Evolutionary conservation across 1,284 basidiomycete genomes (phyloP).

Genomic region (Boletellus sp.): DNA sequence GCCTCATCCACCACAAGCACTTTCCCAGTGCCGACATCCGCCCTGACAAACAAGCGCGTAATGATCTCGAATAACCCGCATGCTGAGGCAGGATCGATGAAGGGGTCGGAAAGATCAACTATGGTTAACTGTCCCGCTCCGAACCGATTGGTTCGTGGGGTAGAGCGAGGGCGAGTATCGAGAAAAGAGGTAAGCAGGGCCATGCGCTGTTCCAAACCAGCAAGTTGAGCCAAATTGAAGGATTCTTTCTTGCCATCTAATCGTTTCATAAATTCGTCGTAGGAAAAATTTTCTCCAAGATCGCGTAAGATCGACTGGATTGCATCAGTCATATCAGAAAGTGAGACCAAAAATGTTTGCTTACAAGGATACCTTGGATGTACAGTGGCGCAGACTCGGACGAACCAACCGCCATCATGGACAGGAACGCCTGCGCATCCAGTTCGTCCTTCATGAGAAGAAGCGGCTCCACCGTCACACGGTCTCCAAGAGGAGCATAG

Average conservation of each 20-base stretch:
- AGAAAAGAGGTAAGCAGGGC: slow-evolving; percentile 53
- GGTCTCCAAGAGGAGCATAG: slow-evolving; percentile 49
- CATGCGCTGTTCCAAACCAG: slow-evolving; percentile 57
- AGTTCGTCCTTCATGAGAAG: slow-evolving; percentile 58
- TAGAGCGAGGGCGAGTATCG: slow-evolving; percentile 21
- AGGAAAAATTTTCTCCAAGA: slow-evolving; percentile 46
- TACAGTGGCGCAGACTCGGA: slow-evolving; percentile 62
- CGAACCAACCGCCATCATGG: slow-evolving; percentile 63
- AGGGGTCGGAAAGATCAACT: slow-evolving; percentile 67
- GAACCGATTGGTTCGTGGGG: slow-evolving; percentile 38
- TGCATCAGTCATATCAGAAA: slow-evolving; percentile 11
- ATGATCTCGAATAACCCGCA: slow-evolving; percentile 70
- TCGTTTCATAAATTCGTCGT: slow-evolving; percentile 43
- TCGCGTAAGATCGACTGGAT: slow-evolving; percentile 41
- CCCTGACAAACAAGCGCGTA: slow-evolving; percentile 60
- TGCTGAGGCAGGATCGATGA: slow-evolving; percentile 62
- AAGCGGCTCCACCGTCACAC: slow-evolving; percentile 52
- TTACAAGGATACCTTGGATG: slow-evolving; percentile 58
- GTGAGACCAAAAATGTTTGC: slow-evolving; percentile 14
- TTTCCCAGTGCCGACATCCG: slow-evolving; percentile 60
- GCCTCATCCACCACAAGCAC: slow-evolving; percentile 72
- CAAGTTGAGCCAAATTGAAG: slow-evolving; percentile 51
- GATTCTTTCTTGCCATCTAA: slow-evolving; percentile 46
- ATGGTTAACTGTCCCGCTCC: slow-evolving; percentile 55
- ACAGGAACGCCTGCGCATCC: slow-evolving; percentile 61